Base-by-base conservation (phyloP, 306 rosid genomes). In the Prunus dulcis region DNA sequence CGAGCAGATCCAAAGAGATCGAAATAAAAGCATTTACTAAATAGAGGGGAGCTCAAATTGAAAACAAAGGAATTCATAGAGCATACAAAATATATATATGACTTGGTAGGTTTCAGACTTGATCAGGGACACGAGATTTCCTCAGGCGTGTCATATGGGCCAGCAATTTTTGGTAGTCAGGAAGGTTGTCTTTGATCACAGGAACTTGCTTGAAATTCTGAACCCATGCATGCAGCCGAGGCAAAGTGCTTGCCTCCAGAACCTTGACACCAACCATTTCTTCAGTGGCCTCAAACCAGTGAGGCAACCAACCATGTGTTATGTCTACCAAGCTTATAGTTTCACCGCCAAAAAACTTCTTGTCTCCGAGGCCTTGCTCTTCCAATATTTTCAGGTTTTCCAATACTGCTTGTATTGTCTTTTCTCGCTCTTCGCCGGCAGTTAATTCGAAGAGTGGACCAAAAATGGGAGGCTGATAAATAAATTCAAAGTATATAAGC, bases 161-260 rank as follows among this genome's bases (percentile, higher is more conserved):
- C 6, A 61, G 17, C 76, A 41, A 15, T n/a, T 75, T 60, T 30
- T 80, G 79, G 2, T 57, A 69, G 13, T 64, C 63, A 65, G 88
- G 86, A n/a, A 84, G 79, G 28, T 78, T 90, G 32, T 90, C 79
- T 73, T 53, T 73, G 79, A 90, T 88, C 2, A 74, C 77, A 13
- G 83, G 72, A 47, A 76, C 74, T 70, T 83, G 47, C 55, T 49
- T 86, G 69, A 90, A 86, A 50, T 79, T 87, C 20, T 61, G 12
- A 22, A 61, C 28, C 93, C 93, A 88, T 50, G 78, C 76, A 76
- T 74, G 72, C 79, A 89, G 22, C 38, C 6, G 71, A 64, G 88
- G 93, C 56, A 85, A 82, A 19, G 43, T 17, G 10, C 5, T 51
- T 9, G 82, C 74, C 18, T 85, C 82, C 20, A 88, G 64, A 43